Evolutionary conservation across 169 alveolate genomes (phyloP), one percentile per base, ranked within the genome.

Genomic region (Cystoisospora suis): DNA sequence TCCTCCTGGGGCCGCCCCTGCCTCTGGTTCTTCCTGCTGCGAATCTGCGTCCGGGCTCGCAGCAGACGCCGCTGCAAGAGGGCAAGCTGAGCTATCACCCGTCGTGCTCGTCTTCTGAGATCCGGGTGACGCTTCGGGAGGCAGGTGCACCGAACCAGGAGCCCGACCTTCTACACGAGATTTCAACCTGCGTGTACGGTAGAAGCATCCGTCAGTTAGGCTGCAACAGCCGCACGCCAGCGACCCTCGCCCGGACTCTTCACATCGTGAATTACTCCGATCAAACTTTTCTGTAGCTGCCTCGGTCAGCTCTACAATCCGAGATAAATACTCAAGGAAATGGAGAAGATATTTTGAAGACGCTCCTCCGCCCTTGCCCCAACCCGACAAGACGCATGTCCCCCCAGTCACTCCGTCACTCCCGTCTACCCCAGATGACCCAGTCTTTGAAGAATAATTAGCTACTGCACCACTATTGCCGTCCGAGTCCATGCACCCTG

Each of bases 261-360:
- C n/a, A 29, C 45, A 23, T 1, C n/a, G 12, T 23, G 42, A 32
- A 7, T 36, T 12, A 0, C 40, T 65, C 42, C 15, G n/a, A 12
- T 12, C 45, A 27, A 65, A 72, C 23, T 40, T 72, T 34, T 72
- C 42, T 12, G 58, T 34, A 1, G 83, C 83, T 3, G 83, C 83
- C 45, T 72, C 83, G 7, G 58, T 34, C 32, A 72, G 83, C 56
- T 86, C 90, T 0, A 91, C 94, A 7, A 91, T 88, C 9, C 81
- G 58, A 15, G 87, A 70, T 56, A 91, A 49, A 61, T 91, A 91
- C 87, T 91, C 92, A 38, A 91, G 75, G 69, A 91, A 91, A 34
- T 90, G 86, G 32, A 90, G 86, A 75, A 90, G 90, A 46, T 90
- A 90, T 86, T 86, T 81, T 7, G 81, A 38, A 1, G 83, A 72